A percentile compares a stretch with the other conserved stretches of the same genome.
These are phyloP conservation scores for Epichloe bromicola DNA, from an alignment of 2,329 filamentous ascomycete genomes.

Conservation along the genomic window DNA sequence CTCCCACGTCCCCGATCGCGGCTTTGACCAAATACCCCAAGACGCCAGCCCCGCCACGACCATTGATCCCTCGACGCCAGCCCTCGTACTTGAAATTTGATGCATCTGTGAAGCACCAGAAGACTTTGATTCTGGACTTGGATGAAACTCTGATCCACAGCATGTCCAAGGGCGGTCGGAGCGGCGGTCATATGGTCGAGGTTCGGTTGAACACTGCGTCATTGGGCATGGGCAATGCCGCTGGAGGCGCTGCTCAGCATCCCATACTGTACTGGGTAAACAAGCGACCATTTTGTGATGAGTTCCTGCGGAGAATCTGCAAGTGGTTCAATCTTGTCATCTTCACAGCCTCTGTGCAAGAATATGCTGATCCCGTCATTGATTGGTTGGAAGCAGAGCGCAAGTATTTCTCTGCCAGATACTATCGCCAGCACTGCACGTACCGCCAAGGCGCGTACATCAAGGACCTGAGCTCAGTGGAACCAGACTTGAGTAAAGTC, in stretches of 20 bases:
- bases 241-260: slow-evolving; percentile 62
- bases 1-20: slow-evolving; percentile 71
- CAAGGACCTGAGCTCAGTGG: slow-evolving; percentile 91
- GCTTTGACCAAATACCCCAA: slow-evolving; percentile 81
- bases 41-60: slow-evolving; percentile 76
- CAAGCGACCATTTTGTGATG: slow-evolving; percentile 92
- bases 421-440: slow-evolving; percentile 95
- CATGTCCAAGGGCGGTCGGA: slow-evolving; percentile 88
- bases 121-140: slow-evolving; percentile 88
- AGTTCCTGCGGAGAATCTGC: slow-evolving; percentile 81
- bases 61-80: slow-evolving; percentile 76
- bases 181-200: slow-evolving; percentile 96
- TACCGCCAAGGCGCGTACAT: slow-evolving; percentile 93
- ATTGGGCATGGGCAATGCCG: slow-evolving; percentile 49
- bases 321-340: slow-evolving; percentile 98
- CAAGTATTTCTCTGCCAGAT: slow-evolving; percentile 88
- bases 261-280: slow-evolving; percentile 98
- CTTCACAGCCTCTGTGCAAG: slow-evolving; percentile 94
- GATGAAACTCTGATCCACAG: slow-evolving; percentile 98
- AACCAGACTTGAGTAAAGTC: slow-evolving; percentile 92
- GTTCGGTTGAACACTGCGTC: slow-evolving; percentile 70
- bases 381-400: slow-evolving; percentile 96
- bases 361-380: slow-evolving; percentile 97
- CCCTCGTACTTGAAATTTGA: slow-evolving; percentile 68
- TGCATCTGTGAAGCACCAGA: slow-evolving; percentile 51